A percentile compares a stretch with the other conserved stretches of the same genome.
phyloP scores from a whole-genome alignment of 495 filamentous ascomycete species.

The Tuber indicum region DNA sequence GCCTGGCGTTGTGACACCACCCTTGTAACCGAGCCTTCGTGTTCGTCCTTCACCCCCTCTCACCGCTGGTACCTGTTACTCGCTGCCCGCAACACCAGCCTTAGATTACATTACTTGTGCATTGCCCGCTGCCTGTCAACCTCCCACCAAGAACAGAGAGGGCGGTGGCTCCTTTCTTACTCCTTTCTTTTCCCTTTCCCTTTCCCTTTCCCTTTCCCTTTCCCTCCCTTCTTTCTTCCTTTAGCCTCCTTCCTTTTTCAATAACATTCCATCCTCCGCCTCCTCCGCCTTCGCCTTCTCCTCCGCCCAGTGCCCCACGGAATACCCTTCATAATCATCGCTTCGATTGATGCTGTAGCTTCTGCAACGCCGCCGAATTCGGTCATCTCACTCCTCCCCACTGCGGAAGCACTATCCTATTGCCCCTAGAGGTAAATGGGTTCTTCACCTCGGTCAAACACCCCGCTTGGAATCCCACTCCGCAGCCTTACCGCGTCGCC shows the following conservation, averaged over 20 bases:
- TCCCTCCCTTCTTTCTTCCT: conserved; percentile 2
- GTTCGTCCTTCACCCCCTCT: not conserved
- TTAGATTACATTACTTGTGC: not conserved
- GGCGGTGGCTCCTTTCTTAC: not conserved
- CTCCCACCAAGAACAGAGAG: not conserved
- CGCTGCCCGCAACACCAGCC: not conserved
- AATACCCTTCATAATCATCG: not conserved
- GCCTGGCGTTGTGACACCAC: not conserved
- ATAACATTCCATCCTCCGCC: not conserved
- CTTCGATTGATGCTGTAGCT: conserved; percentile 23
- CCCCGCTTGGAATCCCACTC: conserved; percentile 36
- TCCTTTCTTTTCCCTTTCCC: not conserved
- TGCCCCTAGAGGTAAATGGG: conserved; percentile 27
- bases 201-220: too few relatives aligned
- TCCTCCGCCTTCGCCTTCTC: not conserved
- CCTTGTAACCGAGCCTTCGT: conserved; percentile 5
- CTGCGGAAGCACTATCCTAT: not conserved
- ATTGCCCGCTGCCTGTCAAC: not conserved
- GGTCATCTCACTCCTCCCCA: conserved; percentile 5
- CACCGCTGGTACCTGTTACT: not conserved
- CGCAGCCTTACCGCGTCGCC: conserved; percentile 34
- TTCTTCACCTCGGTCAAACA: conserved; percentile 32
- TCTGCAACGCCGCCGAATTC: conserved; percentile 8
- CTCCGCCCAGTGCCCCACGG: not conserved
- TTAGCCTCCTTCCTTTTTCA: conserved; percentile 10